Base-by-base conservation (phyloP, 2,329 filamentous ascomycete genomes). In the Aspergillus hiratsukae region DNA sequence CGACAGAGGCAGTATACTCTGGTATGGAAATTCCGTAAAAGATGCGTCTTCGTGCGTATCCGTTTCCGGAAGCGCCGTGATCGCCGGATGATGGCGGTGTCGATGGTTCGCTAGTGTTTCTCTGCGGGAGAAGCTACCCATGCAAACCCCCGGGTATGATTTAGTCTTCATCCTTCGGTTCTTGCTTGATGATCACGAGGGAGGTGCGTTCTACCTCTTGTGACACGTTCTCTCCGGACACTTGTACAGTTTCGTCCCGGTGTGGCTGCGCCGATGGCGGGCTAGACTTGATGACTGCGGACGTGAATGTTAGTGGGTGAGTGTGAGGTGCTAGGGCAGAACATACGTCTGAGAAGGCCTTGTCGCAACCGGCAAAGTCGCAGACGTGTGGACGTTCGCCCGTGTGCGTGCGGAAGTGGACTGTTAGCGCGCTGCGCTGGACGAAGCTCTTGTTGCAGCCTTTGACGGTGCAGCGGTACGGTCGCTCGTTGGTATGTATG, bases 401-500 rank as follows among this genome's bases (percentile, higher is more conserved):
- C 6, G 75, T 76, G 63, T 77, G 73, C 28, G 75, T 76, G 49
- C 75, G 69, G 40, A 74, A 72, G 63, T 78, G 73, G 51, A 78
- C 72, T 19, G 76, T 78, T 62, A 78, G 64, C 21, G 76, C 76
- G 60, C 76, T 78, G 57, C 76, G 74, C 61, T 78, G 76, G 58
- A 78, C 78, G 61, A 78, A 78, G 63, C 75, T 78, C 66, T 78
- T 78, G 55, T 73, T 74, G 67, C 76, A 78, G 56, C 74, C 73
- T 50, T 72, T 68, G 49, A 76, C 71, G 1, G 69, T 75, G 64
- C 76, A 78, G 51, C 73, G 72, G 58, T 78, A 78, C 17, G 76
- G 76, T 48, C 76, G 73, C 59, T 78, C 76, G 60, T 78, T 78
- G 61, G 76, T 78, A 54, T 78, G 76, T 64, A 78, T 78, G 54